Percentiles rank a stretch among this genome's conserved stretches.
phyloP scores from a whole-genome alignment of 305 asterid genomes.

The Fraxinus baroniana region DNA sequence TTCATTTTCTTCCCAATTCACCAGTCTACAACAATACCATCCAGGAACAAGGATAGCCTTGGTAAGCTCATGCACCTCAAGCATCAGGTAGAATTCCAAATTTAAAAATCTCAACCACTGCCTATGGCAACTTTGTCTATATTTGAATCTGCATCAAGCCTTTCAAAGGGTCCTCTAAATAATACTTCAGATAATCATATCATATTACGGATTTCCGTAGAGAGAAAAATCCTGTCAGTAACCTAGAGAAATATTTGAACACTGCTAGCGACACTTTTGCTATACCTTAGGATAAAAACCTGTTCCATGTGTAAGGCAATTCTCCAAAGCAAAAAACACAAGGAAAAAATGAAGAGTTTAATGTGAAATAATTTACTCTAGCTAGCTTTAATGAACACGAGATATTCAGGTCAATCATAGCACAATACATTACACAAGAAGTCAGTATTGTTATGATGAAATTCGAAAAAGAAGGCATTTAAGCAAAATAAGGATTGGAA shows the following conservation, averaged over 20 bases:
- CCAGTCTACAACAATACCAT: not conserved
- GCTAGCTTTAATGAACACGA: conserved; percentile 4
- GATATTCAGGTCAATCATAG: conserved; percentile 1
- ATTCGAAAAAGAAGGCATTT: conserved; percentile 1
- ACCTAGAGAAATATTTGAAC: not conserved
- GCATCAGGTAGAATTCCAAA: not conserved
- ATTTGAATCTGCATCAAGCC: not conserved
- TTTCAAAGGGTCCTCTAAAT: not conserved
- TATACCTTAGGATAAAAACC: not conserved
- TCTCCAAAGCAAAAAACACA: not conserved
- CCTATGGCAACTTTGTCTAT: not conserved
- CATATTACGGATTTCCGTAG: not conserved
- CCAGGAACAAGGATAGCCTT: not conserved
- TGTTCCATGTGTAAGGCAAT: not conserved
- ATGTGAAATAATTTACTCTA: not conserved
- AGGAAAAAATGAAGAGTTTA: not conserved
- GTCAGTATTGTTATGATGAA: not conserved
- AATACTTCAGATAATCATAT: not conserved
- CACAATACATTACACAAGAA: not conserved
- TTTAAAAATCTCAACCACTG: not conserved
- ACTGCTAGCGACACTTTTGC: not conserved
- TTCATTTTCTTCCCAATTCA: not conserved
- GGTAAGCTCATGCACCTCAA: not conserved
- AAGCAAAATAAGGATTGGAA: not conserved
- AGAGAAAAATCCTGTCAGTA: not conserved